Percentiles rank a stretch among this genome's conserved stretches.
phyloP scores from a whole-genome alignment of 148 eudicot genomes.

The Persicaria maculosa region DNA sequence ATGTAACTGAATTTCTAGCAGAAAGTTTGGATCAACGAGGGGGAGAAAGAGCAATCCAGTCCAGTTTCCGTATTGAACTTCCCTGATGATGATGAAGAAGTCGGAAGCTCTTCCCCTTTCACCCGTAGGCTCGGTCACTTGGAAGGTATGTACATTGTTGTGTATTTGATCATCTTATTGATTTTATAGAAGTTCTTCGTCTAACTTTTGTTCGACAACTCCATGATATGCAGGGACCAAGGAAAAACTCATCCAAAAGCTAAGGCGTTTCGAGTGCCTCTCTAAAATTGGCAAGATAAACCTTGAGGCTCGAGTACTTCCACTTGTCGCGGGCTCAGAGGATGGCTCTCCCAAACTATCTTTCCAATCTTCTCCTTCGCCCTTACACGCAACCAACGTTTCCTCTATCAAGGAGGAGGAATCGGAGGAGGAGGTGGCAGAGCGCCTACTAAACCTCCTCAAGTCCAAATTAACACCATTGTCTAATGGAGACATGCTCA shows the following conservation, averaged over 20 bases:
- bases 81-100: conserved; percentile 2
- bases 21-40: conserved; percentile 18
- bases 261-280: conserved; percentile 9
- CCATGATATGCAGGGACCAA: conserved; percentile 4
- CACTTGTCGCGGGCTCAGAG: neutral
- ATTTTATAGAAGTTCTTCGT: conserved; percentile 4
- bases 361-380: neutral
- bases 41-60: conserved; percentile 10
- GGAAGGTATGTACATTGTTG: neutral
- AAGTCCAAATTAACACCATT: conserved; percentile 17
- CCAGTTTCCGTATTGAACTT: conserved; percentile 9
- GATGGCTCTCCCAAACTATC: neutral
- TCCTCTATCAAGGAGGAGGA: neutral
- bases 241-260: conserved; percentile 6
- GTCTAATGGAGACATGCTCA: neutral
- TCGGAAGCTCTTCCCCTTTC: neutral
- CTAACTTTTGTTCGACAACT: neutral
- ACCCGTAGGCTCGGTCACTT: neutral
- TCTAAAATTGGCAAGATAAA: neutral
- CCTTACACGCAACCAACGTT: neutral
- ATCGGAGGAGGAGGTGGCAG: neutral
- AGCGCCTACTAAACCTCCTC: neutral
- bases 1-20: neutral
- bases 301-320: neutral
- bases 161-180: neutral